These are phyloP conservation scores for Cercospora berteroae DNA, from an alignment of 2,329 filamentous ascomycete genomes.

Conservation along the genomic window DNA sequence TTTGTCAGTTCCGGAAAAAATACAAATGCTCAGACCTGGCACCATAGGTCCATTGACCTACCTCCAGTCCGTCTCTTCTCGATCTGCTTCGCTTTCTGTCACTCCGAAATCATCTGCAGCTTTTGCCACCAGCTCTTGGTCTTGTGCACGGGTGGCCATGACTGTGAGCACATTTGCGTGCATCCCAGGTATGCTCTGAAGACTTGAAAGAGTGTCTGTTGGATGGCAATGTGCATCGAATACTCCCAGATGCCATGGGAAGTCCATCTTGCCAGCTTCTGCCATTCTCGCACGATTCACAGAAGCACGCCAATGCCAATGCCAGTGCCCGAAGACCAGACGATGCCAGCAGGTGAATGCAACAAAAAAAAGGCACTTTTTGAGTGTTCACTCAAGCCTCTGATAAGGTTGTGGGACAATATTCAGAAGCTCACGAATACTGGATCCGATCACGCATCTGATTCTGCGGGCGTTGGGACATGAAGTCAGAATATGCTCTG, in stretches of 20 bases:
- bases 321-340: background rate
- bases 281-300: conserved; percentile 19
- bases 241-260: conserved; percentile 69
- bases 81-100: conserved; percentile 25
- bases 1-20: background rate
- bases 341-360: background rate
- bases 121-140: conserved; percentile 68
- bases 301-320: background rate
- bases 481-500: conserved; percentile 7
- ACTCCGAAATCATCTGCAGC: conserved; percentile 59
- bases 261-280: conserved; percentile 31
- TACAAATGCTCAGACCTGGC: background rate
- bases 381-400: background rate
- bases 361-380: background rate
- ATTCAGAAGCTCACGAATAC: background rate
- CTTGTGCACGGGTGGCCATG: conserved; percentile 74
- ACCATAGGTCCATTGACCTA: conserved; percentile 31
- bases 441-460: background rate
- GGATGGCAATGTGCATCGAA: conserved; percentile 83
- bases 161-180: conserved; percentile 64
- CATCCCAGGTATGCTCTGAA: conserved; percentile 62
- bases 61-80: conserved; percentile 33
- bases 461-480: no score
- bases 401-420: background rate
- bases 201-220: conserved; percentile 69